A percentile compares a stretch with the other conserved stretches of the same genome.
These are phyloP conservation scores for Citrus trifoliata DNA, from an alignment of 345 rosid genomes.

Conservation along the genomic window DNA sequence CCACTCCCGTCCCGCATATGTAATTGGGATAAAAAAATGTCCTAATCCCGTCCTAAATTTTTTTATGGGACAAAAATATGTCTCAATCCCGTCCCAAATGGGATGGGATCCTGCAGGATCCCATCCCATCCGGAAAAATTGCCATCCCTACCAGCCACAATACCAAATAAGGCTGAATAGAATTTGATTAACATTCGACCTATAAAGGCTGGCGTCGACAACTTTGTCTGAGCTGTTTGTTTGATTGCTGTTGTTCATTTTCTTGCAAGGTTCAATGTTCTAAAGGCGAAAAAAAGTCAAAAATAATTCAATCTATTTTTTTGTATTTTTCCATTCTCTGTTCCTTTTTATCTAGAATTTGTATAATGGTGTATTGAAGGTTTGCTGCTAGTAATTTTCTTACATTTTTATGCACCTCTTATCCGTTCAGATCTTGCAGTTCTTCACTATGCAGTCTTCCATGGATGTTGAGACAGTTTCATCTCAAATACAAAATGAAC, in stretches of 20 bases:
- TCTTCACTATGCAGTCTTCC: conserved; percentile 15
- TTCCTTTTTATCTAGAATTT: not conserved
- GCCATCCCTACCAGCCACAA: too few species aligned
- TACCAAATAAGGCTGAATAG: too few species aligned
- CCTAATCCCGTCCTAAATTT: too few species aligned
- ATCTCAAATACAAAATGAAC: not conserved
- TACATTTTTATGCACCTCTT: not conserved
- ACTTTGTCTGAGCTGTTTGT: not conserved
- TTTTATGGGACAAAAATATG: too few species aligned
- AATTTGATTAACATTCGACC: not conserved
- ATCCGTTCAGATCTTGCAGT: not conserved
- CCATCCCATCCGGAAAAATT: too few species aligned
- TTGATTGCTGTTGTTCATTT: not conserved
- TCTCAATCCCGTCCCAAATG: too few species aligned
- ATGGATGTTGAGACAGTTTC: conserved; percentile 51
- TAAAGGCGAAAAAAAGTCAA: not conserved
- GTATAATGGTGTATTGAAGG: not conserved
- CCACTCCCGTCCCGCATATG: too few species aligned
- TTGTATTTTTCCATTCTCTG: not conserved
- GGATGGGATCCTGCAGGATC: too few species aligned
- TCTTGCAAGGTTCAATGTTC: not conserved
- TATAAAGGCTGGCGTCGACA: not conserved
- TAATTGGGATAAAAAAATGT: too few species aligned
- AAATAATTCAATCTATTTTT: not conserved
- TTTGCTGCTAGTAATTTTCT: too few species aligned